Percentiles rank a stretch among this genome's conserved stretches.
Evolutionary conservation across 768 basidiomycete species (phyloP).

Genomic region (Panaeolus cyanescens): DNA sequence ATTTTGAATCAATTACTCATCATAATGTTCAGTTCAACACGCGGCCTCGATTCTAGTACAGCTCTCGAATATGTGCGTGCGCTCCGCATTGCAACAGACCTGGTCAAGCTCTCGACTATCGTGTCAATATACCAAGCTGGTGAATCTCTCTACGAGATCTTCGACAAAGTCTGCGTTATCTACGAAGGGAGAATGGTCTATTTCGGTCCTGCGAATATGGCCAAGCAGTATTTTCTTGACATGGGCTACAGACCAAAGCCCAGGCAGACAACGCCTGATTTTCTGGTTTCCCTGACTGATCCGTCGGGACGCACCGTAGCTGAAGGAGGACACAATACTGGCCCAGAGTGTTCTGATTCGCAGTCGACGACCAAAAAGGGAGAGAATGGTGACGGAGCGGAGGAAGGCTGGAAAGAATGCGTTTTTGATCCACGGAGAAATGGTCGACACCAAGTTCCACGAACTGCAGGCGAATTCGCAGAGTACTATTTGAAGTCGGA

Average conservation of each 20-base stretch:
- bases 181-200: conserved; percentile 78
- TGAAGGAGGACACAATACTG: not conserved
- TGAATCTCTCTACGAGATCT: conserved; percentile 63
- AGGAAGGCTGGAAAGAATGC: conserved; percentile 1
- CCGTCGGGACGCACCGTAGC: conserved; percentile 50
- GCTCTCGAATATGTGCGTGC: conserved; percentile 74
- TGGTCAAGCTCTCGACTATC: conserved; percentile 55
- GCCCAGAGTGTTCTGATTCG: no score
- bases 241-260: conserved; percentile 63
- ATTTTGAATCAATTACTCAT: not conserved
- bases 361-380: not conserved
- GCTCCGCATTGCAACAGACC: conserved; percentile 65
- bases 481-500: conserved; percentile 27
- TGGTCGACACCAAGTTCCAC: conserved; percentile 30
- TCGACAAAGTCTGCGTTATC: conserved; percentile 76
- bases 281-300: conserved; percentile 62
- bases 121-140: conserved; percentile 87
- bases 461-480: conserved; percentile 53
- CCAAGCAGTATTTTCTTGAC: conserved; percentile 73
- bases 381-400: not conserved
- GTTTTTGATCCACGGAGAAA: not conserved
- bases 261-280: conserved; percentile 68
- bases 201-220: conserved; percentile 67
- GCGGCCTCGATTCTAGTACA: conserved; percentile 68
- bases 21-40: conserved; percentile 53